These are phyloP conservation scores for Boletellus sp. DNA, from an alignment of 1,284 basidiomycete genomes.

Conservation along the genomic window DNA sequence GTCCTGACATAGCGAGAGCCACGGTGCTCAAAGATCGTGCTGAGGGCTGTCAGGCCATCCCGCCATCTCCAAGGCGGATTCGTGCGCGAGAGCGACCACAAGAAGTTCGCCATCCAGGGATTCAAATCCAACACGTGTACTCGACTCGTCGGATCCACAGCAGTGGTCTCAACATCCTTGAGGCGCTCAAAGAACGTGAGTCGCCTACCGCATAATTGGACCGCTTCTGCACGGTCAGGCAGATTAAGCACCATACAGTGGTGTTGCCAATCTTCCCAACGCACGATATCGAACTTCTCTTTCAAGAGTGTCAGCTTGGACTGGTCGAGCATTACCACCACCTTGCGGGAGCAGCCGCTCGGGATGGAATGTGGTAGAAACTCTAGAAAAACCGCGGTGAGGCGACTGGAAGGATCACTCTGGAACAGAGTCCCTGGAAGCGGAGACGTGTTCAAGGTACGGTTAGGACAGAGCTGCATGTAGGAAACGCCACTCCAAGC, in stretches of 20 bases:
- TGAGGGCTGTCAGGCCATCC: conserved; percentile 25
- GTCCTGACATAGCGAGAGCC: conserved; percentile 30
- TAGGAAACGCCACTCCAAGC: conserved; percentile 29
- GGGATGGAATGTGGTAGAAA: conserved; percentile 28
- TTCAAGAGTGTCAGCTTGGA: conserved; percentile 18
- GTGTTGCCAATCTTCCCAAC: conserved; percentile 35
- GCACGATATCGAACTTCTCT: conserved; percentile 20
- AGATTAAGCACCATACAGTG: conserved; percentile 33
- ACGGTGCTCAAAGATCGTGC: conserved; percentile 28
- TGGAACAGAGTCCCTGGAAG: conserved; percentile 30
- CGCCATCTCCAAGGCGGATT: conserved; percentile 33
- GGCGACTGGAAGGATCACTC: conserved; percentile 24
- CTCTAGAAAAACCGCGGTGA: conserved; percentile 28
- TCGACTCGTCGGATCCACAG: conserved; percentile 20
- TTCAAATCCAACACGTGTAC: conserved; percentile 33
- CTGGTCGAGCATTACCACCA: conserved; percentile 31
- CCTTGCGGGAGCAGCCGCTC: conserved; percentile 32
- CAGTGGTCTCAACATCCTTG: conserved; percentile 8
- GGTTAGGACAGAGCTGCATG: conserved; percentile 33
- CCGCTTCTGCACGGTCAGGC: conserved; percentile 30
- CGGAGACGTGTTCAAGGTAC: conserved; percentile 14
- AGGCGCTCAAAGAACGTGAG: conserved; percentile 32
- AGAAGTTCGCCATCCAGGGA: conserved; percentile 22
- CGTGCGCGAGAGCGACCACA: conserved; percentile 28
- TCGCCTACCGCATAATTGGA: conserved; percentile 32